Base-by-base conservation (phyloP, 495 filamentous ascomycete species). In the Aspergillus egyptiacus region DNA sequence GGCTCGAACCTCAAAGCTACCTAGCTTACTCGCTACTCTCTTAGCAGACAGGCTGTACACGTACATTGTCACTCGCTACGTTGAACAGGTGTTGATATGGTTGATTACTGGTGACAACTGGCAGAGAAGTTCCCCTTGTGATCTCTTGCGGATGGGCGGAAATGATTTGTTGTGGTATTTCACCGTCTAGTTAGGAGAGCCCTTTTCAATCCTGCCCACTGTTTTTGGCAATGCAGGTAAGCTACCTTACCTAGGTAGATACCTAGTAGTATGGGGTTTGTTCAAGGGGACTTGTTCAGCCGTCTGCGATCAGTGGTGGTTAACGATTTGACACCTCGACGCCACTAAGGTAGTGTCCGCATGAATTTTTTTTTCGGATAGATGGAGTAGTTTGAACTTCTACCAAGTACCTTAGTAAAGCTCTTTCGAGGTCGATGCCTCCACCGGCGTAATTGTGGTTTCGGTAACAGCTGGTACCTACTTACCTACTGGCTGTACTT, bases 101-200 rank as follows among this genome's bases (percentile, higher is more conserved):
- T 44, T 17, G 31, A 50, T 49, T 49, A 55, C 42, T 53, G 50
- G 48, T 56, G 58, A 61, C 58, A 61, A 44, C 58, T 61, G 58
- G 58, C 58, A 50, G 34, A 13, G n/a, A 22, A 30, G 42, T 20
- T 19, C 45, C 27, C 50, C 58, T 61, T 57, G 58, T 61, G 58
- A 61, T 54, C 25, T 46, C 9, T 20, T n/a, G n/a, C 22, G 48
- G 24, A 45, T 31, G 31, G 23, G 28, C 15, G 45, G 41, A 48
- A n/a, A 42, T 27, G 30, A 46, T 28, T 37, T 28, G 41, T 39
- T 46, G 51, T 54, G 57, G 55, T 50, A 55, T 45, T 53, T 31
- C 31, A 32, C 31, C 39, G 50, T 32, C 28, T 51, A 54, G 41
- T 46, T 31, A 7, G 27, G 27, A 43, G 31, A 19, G 20, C 50